phyloP scores from a whole-genome alignment of 2,329 filamentous ascomycete genomes.

The Paecilomyces formosus region DNA sequence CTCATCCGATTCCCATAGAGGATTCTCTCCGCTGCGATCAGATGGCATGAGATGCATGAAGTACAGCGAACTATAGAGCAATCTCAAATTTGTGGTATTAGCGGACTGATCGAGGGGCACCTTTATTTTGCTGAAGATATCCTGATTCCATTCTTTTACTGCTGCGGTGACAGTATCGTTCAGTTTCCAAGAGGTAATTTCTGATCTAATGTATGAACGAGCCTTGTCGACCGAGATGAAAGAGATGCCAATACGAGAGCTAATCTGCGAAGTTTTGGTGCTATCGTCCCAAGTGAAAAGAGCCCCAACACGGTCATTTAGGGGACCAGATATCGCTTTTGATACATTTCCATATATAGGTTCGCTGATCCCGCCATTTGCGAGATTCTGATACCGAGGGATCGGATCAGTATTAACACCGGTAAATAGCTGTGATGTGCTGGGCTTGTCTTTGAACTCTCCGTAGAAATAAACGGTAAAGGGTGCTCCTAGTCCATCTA shows the following conservation, averaged over 20 bases:
- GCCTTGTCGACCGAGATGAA: conserved; percentile 59
- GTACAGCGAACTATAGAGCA: conserved; percentile 39
- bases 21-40: conserved; percentile 65
- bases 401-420: conserved; percentile 28
- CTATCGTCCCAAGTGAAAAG: conserved; percentile 53
- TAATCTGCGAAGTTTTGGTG: conserved; percentile 39
- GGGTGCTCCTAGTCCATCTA: conserved; percentile 18
- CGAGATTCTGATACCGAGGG: conserved; percentile 42
- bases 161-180: conserved; percentile 45
- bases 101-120: conserved; percentile 25
- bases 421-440: conserved; percentile 29
- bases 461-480: conserved; percentile 41
- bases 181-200: conserved; percentile 60
- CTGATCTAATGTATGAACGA: conserved; percentile 55
- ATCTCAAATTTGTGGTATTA: conserved; percentile 19
- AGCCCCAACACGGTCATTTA: conserved; percentile 50
- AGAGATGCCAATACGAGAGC: conserved; percentile 58
- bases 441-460: conserved; percentile 31
- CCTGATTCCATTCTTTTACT: conserved; percentile 51
- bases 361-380: conserved; percentile 52
- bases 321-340: conserved; percentile 50
- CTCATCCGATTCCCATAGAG: conserved; percentile 55
- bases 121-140: conserved; percentile 43
- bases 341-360: conserved; percentile 44
- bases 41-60: conserved; percentile 62